These are phyloP conservation scores for Cystobasidium sp. DNA, from an alignment of 1,284 basidiomycete species.

Conservation along the genomic window DNA sequence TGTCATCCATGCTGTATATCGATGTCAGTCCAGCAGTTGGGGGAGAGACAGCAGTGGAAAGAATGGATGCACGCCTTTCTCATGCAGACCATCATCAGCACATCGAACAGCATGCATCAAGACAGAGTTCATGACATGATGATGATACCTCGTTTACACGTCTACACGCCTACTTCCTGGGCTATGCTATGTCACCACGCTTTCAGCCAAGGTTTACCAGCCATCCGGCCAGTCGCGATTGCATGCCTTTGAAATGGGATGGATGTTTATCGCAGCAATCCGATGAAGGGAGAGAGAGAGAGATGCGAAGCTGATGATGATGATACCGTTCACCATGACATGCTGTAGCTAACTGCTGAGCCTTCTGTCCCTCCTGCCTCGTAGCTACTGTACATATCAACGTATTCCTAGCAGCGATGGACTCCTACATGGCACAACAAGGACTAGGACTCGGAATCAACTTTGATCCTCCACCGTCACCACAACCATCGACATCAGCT, in stretches of 20 bases:
- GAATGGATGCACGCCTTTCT: no score
- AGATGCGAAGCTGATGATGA: not conserved
- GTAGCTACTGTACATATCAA: no score
- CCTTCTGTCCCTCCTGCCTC: not conserved
- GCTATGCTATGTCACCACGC: not conserved
- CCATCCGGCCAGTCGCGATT: conserved; percentile 26
- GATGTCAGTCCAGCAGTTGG: no score
- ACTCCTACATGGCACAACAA: not conserved
- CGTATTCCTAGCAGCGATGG: not conserved
- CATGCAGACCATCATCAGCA: not conserved
- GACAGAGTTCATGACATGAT: no score
- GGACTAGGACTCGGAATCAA: conserved; percentile 41
- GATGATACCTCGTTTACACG: no score
- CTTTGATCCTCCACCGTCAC: conserved; percentile 43
- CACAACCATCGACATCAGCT: conserved; percentile 13
- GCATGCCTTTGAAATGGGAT: conserved; percentile 4
- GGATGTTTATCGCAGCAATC: conserved; percentile 5
- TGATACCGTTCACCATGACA: no score
- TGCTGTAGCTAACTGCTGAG: not conserved
- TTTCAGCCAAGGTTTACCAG: conserved; percentile 3
- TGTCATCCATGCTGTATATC: conserved; percentile 3
- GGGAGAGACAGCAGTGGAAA: no score
- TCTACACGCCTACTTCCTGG: no score
- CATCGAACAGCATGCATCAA: not conserved
- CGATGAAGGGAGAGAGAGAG: not conserved